Evolutionary conservation across 177 flowering plant species (phyloP).

Genomic region (Vitis hybrid): DNA sequence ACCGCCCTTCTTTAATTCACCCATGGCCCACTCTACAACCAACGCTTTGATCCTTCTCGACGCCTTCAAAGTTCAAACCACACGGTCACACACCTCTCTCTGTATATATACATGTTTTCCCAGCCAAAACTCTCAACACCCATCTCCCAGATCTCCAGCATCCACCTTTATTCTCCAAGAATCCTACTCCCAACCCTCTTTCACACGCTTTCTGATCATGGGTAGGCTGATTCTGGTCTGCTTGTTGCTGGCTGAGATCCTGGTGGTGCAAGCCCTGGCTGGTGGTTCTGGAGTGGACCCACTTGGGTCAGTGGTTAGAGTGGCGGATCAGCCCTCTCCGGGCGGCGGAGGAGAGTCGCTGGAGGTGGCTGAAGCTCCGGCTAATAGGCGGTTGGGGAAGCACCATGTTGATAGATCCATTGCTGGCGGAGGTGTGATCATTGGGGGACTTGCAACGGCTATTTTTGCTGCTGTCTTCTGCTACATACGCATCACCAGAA

Average conservation of each 20-base stretch:
- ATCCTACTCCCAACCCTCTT: neutral
- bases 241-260: constrained; percentile 19
- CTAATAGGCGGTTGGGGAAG: constrained; percentile 31
- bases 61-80: too few species aligned
- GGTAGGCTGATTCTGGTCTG: constrained; percentile 18
- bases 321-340: constrained; percentile 19
- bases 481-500: constrained; percentile 72
- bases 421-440: constrained; percentile 75
- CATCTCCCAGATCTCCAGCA: too few species aligned
- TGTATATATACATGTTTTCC: too few species aligned
- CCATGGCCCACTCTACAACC: too few species aligned
- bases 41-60: too few species aligned
- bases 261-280: constrained; percentile 24
- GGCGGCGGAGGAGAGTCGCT: constrained; percentile 1
- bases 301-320: neutral
- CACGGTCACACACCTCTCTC: too few species aligned
- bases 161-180: too few species aligned
- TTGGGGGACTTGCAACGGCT: constrained; percentile 71
- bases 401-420: constrained; percentile 54
- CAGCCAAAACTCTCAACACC: too few species aligned
- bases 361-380: constrained; percentile 42
- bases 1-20: too few species aligned
- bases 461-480: constrained; percentile 58
- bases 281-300: constrained; percentile 5
- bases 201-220: constrained; percentile 14